Percentiles rank a stretch among this genome's conserved stretches.
phyloP scores from a whole-genome alignment of 2,329 filamentous ascomycete species.

The Fusarium pseudocircinatum region DNA sequence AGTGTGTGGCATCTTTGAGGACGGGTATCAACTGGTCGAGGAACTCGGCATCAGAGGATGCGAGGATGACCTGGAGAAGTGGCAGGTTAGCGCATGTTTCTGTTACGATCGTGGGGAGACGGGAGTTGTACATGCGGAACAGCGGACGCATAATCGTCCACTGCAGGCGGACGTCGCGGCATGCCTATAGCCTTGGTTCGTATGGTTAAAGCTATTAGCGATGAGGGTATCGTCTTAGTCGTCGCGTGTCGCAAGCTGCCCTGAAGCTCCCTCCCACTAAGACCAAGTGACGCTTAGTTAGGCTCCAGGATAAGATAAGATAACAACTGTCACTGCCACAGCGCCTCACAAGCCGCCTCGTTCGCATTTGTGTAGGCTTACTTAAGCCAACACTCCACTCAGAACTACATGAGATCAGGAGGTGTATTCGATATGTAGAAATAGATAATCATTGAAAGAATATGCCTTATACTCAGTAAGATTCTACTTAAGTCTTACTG shows the following conservation, averaged over 20 bases:
- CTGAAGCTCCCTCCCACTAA: slow-evolving; percentile 7
- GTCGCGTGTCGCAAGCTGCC: slow-evolving; percentile 34
- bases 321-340: not conserved
- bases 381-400: not conserved
- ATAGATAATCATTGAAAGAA: too few relatives aligned
- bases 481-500: not conserved
- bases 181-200: slow-evolving; percentile 45
- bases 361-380: not conserved
- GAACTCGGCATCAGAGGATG: slow-evolving; percentile 91
- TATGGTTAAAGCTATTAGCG: slow-evolving; percentile 10
- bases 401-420: not conserved
- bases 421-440: not conserved
- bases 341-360: not conserved
- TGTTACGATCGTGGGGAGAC: slow-evolving; percentile 15
- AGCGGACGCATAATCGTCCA: slow-evolving; percentile 59
- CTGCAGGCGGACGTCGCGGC: slow-evolving; percentile 56
- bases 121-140: slow-evolving; percentile 54
- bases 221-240: slow-evolving; percentile 16
- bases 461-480: fast-evolving
- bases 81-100: slow-evolving; percentile 14
- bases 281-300: slow-evolving; percentile 6
- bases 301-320: slow-evolving; percentile 5
- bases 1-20: slow-evolving; percentile 86
- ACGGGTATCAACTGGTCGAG: slow-evolving; percentile 95
- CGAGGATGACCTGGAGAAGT: slow-evolving; percentile 80